Conservation (phyloP, 257 asterid genomes). For the Salvia hispanica region DNA sequence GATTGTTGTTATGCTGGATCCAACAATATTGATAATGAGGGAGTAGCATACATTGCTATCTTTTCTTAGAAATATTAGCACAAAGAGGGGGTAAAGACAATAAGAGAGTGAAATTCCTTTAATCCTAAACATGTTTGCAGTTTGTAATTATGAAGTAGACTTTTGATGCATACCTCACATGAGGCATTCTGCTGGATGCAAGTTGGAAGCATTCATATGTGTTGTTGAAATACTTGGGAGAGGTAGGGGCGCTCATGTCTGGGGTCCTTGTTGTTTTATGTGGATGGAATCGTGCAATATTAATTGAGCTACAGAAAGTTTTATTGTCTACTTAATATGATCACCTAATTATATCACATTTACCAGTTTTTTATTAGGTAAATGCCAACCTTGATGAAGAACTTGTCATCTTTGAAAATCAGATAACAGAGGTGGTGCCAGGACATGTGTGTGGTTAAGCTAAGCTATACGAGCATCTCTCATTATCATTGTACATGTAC, state of each 20-base stretch:
- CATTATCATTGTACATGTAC: conserved; percentile 2
- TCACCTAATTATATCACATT: conserved; percentile 23
- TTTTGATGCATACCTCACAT: conserved; percentile 2
- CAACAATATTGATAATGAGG: not conserved
- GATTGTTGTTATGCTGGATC: not conserved
- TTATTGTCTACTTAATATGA: conserved; percentile 23
- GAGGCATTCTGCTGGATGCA: conserved; percentile 8
- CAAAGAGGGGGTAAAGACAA: not conserved
- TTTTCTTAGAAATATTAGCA: not conserved
- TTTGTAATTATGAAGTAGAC: conserved; percentile 16
- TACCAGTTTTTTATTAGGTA: not conserved
- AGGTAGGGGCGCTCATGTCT: not conserved
- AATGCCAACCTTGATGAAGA: not conserved
- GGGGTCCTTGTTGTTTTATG: not conserved
- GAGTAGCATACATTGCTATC: not conserved
- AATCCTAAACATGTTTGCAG: not conserved
- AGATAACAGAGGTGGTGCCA: not conserved
- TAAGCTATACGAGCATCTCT: not conserved
- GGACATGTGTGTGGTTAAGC: conserved; percentile 11
- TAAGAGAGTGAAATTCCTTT: conserved; percentile 21
- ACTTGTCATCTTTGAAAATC: not conserved
- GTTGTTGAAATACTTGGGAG: conserved; percentile 21
- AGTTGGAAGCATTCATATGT: conserved; percentile 27
- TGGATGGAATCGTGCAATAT: not conserved
- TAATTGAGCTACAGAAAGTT: conserved; percentile 1